A percentile compares a stretch with the other conserved stretches of the same genome.
Evolutionary conservation across 2,329 filamentous ascomycete species (phyloP).

Genomic region (Metarhizium humberi): DNA sequence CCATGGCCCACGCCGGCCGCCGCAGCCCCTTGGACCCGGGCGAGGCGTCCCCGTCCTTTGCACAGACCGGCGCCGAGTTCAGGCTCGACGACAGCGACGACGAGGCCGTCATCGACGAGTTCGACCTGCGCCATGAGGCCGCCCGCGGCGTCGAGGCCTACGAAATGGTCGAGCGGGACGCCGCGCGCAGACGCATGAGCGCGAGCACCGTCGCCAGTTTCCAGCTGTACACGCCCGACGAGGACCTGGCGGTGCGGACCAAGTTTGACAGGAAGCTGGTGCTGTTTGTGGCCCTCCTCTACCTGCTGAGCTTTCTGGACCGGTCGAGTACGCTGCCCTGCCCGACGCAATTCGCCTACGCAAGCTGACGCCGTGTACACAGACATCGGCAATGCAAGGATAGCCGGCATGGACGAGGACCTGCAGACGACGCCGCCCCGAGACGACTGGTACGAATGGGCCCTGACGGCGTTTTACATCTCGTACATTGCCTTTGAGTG

Average conservation of each 20-base stretch:
- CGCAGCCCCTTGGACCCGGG: slow-evolving; percentile 13
- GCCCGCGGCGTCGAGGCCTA: slow-evolving; percentile 16
- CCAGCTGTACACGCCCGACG: slow-evolving; percentile 47
- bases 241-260: slow-evolving; percentile 60
- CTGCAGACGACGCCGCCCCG: slow-evolving; percentile 39
- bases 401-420: slow-evolving; percentile 55
- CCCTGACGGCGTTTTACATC: slow-evolving; percentile 52
- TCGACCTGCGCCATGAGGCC: too few species aligned
- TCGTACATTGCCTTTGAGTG: slow-evolving; percentile 56
- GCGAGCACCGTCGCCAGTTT: slow-evolving; percentile 25
- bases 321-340: slow-evolving; percentile 58
- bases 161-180: slow-evolving; percentile 21
- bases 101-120: slow-evolving; percentile 11
- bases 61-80: slow-evolving; percentile 29
- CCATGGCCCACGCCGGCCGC: slow-evolving; percentile 6
- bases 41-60: slow-evolving; percentile 26
- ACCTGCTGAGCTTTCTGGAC: slow-evolving; percentile 78
- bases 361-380: not conserved
- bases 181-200: slow-evolving; percentile 2
- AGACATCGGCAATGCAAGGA: slow-evolving; percentile 55
- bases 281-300: slow-evolving; percentile 71
- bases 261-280: slow-evolving; percentile 75
- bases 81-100: slow-evolving; percentile 24
- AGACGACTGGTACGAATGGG: slow-evolving; percentile 48
- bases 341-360: not conserved